These are phyloP conservation scores for Hibiscus tridactylites DNA, from an alignment of 345 rosid genomes.

Conservation along the genomic window DNA sequence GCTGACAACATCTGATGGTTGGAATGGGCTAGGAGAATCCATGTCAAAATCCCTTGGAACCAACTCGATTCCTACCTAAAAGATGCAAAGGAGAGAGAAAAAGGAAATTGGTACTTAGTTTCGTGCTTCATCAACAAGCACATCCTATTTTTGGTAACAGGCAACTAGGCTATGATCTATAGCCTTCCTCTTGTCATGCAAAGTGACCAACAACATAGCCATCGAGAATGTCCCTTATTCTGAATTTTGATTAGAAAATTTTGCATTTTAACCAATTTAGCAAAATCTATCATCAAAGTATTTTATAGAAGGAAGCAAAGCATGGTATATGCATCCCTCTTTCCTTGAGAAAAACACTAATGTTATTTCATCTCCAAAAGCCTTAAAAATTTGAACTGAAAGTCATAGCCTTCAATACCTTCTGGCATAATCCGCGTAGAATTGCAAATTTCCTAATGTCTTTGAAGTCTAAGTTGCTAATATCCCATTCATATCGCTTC, in stretches of 20 bases:
- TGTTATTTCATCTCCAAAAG: slow-evolving; percentile 7
- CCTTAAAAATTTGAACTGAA: background rate
- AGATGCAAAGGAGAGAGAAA: background rate
- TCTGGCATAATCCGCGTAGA: slow-evolving; percentile 89
- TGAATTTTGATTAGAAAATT: background rate
- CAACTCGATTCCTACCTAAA: slow-evolving; percentile 92
- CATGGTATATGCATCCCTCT: background rate
- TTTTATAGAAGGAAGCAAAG: background rate
- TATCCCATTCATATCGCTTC: slow-evolving; percentile 90
- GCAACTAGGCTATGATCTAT: background rate
- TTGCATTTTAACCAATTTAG: background rate
- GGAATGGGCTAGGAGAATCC: slow-evolving; percentile 88
- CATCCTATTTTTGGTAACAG: background rate
- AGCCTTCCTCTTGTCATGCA: background rate
- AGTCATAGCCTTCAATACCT: slow-evolving; percentile 41
- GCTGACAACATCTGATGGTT: slow-evolving; percentile 72
- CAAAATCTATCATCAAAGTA: background rate
- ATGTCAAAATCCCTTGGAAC: slow-evolving; percentile 93
- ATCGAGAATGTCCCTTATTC: background rate
- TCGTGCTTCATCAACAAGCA: slow-evolving; percentile 3
- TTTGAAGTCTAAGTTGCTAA: slow-evolving; percentile 66
- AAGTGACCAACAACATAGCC: background rate
- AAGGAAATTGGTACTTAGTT: slow-evolving; percentile 3
- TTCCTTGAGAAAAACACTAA: background rate
- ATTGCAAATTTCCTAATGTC: slow-evolving; percentile 85